Percentiles rank a stretch among this genome's conserved stretches.
These are phyloP conservation scores for Boletus rubescentipes DNA, from an alignment of 768 basidiomycete species.

Conservation along the genomic window DNA sequence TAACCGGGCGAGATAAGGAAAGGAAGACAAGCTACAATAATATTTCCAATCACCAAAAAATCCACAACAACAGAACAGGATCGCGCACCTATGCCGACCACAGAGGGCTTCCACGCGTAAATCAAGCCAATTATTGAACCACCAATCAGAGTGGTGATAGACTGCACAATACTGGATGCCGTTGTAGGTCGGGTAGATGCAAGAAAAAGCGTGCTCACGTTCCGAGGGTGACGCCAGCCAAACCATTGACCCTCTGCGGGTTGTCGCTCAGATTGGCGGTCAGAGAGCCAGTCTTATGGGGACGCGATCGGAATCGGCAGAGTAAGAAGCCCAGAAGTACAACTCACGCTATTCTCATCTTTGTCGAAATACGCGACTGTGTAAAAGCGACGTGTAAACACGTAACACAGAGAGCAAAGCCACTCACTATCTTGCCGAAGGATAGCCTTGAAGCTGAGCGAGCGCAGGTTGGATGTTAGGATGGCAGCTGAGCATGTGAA, in stretches of 20 bases:
- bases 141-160: constrained; percentile 61
- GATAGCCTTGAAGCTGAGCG: constrained; percentile 72
- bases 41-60: background rate
- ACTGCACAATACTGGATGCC: constrained; percentile 68
- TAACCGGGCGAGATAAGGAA: constrained; percentile 71
- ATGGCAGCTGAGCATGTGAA: constrained; percentile 69
- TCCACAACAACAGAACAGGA: background rate
- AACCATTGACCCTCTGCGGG: constrained; percentile 85
- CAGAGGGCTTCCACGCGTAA: constrained; percentile 75
- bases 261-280: constrained; percentile 81
- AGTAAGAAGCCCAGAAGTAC: background rate
- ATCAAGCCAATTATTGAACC: constrained; percentile 76
- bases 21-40: constrained; percentile 56
- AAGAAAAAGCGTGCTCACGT: constrained; percentile 45
- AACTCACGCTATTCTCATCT: constrained; percentile 71
- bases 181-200: background rate
- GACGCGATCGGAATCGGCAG: background rate
- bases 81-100: constrained; percentile 63
- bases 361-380: constrained; percentile 86
- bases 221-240: constrained; percentile 86
- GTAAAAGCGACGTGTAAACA: background rate
- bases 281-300: constrained; percentile 70
- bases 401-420: background rate
- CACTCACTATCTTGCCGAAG: constrained; percentile 80
- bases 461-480: constrained; percentile 70